phyloP scores from a whole-genome alignment of 495 filamentous ascomycete species.

The Neurospora sp. region DNA sequence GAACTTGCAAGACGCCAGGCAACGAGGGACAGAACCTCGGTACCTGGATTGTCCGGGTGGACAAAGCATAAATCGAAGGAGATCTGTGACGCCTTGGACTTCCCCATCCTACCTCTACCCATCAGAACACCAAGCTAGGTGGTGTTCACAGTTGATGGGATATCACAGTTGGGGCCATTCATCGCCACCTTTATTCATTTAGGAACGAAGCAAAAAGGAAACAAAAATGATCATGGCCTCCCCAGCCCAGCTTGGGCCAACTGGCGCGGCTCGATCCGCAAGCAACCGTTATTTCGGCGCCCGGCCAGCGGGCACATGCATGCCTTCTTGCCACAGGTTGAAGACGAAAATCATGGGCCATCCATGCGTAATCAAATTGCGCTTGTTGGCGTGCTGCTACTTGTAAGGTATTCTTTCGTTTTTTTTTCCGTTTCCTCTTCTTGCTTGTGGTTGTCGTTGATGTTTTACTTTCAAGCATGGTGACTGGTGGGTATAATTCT shows the following conservation, averaged over 20 bases:
- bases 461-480: not conserved
- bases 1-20: too few species aligned
- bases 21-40: not conserved
- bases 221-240: too few species aligned
- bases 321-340: not conserved
- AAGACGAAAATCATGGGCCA: not conserved
- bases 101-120: too few species aligned
- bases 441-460: not conserved
- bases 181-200: too few species aligned
- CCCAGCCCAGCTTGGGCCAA: conserved; percentile 12
- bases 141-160: not conserved
- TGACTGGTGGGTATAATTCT: not conserved
- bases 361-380: too few species aligned
- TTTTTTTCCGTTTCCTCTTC: not conserved
- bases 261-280: conserved; percentile 14
- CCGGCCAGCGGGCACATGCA: not conserved
- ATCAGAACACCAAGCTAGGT: too few species aligned
- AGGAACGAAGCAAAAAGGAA: too few species aligned
- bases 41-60: too few species aligned
- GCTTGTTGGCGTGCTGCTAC: too few species aligned
- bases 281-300: conserved; percentile 18
- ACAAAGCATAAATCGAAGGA: not conserved
- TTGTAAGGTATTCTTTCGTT: not conserved
- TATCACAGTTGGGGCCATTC: too few species aligned
- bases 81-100: not conserved